Evolutionary conservation across 495 filamentous ascomycete species (phyloP).

Genomic region (Glarea lozoyensis): DNA sequence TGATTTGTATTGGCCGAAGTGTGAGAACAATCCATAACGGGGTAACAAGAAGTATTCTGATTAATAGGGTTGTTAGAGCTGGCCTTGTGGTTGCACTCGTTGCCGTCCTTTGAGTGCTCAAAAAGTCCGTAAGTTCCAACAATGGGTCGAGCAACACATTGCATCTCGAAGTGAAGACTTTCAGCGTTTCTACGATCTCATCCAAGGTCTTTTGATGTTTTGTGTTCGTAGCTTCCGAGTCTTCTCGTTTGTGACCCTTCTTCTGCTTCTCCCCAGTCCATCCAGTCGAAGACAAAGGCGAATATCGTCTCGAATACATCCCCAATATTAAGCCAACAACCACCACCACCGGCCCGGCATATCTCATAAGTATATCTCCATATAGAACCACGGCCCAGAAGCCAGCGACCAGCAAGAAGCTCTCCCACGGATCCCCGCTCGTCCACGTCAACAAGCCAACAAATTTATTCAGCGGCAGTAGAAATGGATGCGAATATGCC

Average conservation of each 20-base stretch:
- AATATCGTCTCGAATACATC: constrained; percentile 89
- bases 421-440: constrained; percentile 88
- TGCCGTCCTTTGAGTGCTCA: constrained; percentile 83
- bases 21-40: constrained; percentile 75
- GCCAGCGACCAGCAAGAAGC: constrained; percentile 73
- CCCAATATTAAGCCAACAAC: constrained; percentile 73
- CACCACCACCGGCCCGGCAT: constrained; percentile 73
- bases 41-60: constrained; percentile 79
- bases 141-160: constrained; percentile 88
- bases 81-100: constrained; percentile 88
- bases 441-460: constrained; percentile 88
- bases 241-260: constrained; percentile 38
- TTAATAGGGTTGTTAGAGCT: constrained; percentile 81
- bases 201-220: constrained; percentile 79
- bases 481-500: constrained; percentile 88
- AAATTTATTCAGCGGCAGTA: constrained; percentile 75
- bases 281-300: constrained; percentile 77
- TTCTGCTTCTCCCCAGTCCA: constrained; percentile 46
- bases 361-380: constrained; percentile 69
- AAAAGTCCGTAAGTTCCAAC: constrained; percentile 79
- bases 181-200: constrained; percentile 90
- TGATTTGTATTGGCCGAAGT: constrained; percentile 70
- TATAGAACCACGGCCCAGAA: constrained; percentile 87
- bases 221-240: constrained; percentile 52
- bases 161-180: constrained; percentile 78